Percentiles rank a stretch among this genome's conserved stretches.
phyloP scores from a whole-genome alignment of 2,329 filamentous ascomycete genomes.

The Diaporthe longicolla region DNA sequence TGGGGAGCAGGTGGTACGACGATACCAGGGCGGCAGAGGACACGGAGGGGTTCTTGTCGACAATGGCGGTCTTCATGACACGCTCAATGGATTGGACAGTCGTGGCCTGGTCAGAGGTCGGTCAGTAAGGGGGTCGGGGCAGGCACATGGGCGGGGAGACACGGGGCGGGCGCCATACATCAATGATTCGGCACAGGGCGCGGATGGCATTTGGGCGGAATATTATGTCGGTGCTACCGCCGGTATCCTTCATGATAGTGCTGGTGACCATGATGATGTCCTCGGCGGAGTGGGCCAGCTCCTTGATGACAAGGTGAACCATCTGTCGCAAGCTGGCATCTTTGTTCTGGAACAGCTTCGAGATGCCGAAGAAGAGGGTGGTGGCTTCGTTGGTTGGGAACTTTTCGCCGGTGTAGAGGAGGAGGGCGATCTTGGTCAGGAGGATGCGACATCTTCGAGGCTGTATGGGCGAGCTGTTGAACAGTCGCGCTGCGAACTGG shows the following conservation, averaged over 20 bases:
- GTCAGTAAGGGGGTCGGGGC: slow-evolving; percentile 29
- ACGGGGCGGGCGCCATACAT: slow-evolving; percentile 74
- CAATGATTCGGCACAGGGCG: slow-evolving; percentile 95
- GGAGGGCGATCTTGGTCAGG: slow-evolving; percentile 95
- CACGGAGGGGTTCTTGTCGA: slow-evolving; percentile 98
- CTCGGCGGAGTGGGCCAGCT: slow-evolving; percentile 93
- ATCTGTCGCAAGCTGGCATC: slow-evolving; percentile 98
- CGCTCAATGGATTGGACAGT: slow-evolving; percentile 98
- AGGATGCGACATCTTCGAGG: slow-evolving; percentile 98
- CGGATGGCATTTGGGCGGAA: slow-evolving; percentile 97
- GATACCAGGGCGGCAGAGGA: slow-evolving; percentile 96
- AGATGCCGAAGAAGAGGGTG: slow-evolving; percentile 98
- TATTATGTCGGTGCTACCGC: slow-evolving; percentile 92
- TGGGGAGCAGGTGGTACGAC: slow-evolving; percentile 96
- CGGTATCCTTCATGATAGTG: slow-evolving; percentile 99
- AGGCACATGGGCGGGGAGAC: slow-evolving; percentile 13
- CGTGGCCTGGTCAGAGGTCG: slow-evolving; percentile 73
- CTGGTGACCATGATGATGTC: slow-evolving; percentile 99
- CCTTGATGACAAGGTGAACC: slow-evolving; percentile 98
- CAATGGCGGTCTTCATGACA: slow-evolving; percentile 98
- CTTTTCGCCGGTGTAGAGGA: slow-evolving; percentile 96
- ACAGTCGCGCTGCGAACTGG: slow-evolving; percentile 85
- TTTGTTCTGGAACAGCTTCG: slow-evolving; percentile 99
- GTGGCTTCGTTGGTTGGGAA: slow-evolving; percentile 98
- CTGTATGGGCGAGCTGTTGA: slow-evolving; percentile 97